Conservation (phyloP, 176 grass and related monocot species). For the Cenchrus americanus region DNA sequence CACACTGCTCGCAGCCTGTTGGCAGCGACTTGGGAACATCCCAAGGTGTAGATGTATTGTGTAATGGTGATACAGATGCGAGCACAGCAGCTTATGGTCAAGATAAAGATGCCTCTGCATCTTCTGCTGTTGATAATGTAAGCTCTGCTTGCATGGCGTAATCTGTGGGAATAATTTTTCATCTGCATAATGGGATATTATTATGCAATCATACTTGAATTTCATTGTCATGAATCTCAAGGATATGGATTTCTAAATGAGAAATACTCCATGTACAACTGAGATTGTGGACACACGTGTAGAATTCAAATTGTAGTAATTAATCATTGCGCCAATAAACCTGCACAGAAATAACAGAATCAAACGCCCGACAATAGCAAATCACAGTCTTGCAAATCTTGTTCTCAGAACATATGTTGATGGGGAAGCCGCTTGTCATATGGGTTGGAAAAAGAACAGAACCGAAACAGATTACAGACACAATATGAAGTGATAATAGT, state of each 20-base stretch:
- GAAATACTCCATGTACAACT: not conserved
- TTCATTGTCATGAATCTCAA: slow-evolving; percentile 29
- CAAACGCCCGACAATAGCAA: not conserved
- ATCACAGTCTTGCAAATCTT: not conserved
- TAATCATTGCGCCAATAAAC: not conserved
- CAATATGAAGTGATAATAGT: slow-evolving; percentile 1
- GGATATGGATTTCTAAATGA: slow-evolving; percentile 15
- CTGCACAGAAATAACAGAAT: not conserved
- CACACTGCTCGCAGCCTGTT: slow-evolving; percentile 35
- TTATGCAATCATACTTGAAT: slow-evolving; percentile 22
- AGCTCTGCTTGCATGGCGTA: slow-evolving; percentile 33
- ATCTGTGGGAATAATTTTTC: slow-evolving; percentile 20
- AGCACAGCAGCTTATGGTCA: slow-evolving; percentile 39
- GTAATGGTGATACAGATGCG: slow-evolving; percentile 44
- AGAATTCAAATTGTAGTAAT: not conserved
- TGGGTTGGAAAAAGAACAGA: not conserved
- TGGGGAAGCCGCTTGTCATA: not conserved
- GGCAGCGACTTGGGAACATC: slow-evolving; percentile 29
- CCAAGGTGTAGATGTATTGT: slow-evolving; percentile 42
- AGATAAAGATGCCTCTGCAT: slow-evolving; percentile 48
- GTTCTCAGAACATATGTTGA: not conserved
- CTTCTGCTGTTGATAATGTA: slow-evolving; percentile 62
- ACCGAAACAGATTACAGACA: not conserved
- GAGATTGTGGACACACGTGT: not conserved
- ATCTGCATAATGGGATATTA: not conserved